These are phyloP conservation scores for Ascochyta pisi DNA, from an alignment of 2,329 filamentous ascomycete species.

Conservation along the genomic window DNA sequence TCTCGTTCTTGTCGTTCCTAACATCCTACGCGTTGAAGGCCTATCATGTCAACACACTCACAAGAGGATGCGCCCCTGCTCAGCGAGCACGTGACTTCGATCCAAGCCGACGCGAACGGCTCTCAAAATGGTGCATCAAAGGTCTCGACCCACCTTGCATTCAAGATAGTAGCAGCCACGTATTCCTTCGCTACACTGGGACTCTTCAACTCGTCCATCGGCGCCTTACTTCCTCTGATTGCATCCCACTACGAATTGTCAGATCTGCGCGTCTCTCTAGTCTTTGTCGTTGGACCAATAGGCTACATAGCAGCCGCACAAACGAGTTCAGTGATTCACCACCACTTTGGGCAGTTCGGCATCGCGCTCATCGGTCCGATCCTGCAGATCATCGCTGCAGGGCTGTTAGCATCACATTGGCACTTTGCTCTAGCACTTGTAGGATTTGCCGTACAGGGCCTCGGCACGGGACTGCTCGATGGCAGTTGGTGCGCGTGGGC, in stretches of 20 bases:
- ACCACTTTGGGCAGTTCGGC: conserved; percentile 51
- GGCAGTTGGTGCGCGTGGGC: conserved; percentile 57
- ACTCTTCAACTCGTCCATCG: conserved; percentile 36
- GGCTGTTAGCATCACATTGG: conserved; percentile 36
- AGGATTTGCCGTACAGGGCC: conserved; percentile 41
- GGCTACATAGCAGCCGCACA: conserved; percentile 56
- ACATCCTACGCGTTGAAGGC: too few relatives aligned
- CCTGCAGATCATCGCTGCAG: conserved; percentile 46
- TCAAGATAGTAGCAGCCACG: conserved; percentile 61
- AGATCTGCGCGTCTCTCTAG: conserved; percentile 53
- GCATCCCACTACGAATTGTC: conserved; percentile 51
- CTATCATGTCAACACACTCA: background rate
- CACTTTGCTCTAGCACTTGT: conserved; percentile 44
- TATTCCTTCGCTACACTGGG: conserved; percentile 66
- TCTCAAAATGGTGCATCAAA: background rate
- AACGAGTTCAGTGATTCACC: conserved; percentile 51
- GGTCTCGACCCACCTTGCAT: background rate
- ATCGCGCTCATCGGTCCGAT: conserved; percentile 52
- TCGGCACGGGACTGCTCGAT: conserved; percentile 54
- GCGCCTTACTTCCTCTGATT: conserved; percentile 48
- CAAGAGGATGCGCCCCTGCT: conserved; percentile 10
- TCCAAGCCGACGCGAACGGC: background rate
- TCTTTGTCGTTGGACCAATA: conserved; percentile 53
- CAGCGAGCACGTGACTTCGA: background rate
- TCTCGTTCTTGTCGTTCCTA: background rate